Conservation (phyloP, 768 basidiomycete genomes). For the Tephrocybe rancida region DNA sequence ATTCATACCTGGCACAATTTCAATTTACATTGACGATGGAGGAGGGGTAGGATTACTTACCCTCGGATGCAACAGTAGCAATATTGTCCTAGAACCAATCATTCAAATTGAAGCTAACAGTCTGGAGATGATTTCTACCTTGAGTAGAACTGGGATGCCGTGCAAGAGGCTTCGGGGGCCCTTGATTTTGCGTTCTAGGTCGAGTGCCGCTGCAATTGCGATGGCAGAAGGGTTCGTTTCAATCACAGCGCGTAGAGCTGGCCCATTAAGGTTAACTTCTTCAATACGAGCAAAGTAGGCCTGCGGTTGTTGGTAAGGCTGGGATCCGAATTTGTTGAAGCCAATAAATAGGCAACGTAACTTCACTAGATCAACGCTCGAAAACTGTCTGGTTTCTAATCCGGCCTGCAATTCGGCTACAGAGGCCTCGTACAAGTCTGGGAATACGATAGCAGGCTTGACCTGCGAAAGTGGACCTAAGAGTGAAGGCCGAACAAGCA, state of each 20-base stretch:
- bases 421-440: slow-evolving; percentile 65
- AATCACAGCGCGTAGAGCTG: slow-evolving; percentile 57
- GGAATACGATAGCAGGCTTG: slow-evolving; percentile 24
- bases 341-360: slow-evolving; percentile 31
- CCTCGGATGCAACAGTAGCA: slow-evolving; percentile 46
- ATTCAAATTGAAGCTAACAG: too few species aligned
- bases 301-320: slow-evolving; percentile 28
- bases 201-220: slow-evolving; percentile 50
- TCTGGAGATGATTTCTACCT: too few species aligned
- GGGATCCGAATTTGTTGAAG: too few species aligned
- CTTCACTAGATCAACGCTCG: slow-evolving; percentile 65
- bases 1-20: slow-evolving; percentile 37
- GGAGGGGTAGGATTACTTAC: slow-evolving; percentile 18
- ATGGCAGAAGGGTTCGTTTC: slow-evolving; percentile 60
- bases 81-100: slow-evolving; percentile 48
- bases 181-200: slow-evolving; percentile 39
- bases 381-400: slow-evolving; percentile 52
- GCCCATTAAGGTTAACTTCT: slow-evolving; percentile 64
- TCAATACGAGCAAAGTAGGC: slow-evolving; percentile 69
- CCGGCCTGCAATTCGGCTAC: slow-evolving; percentile 58
- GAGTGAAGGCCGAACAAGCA: not conserved
- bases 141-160: slow-evolving; percentile 55
- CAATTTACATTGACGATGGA: not conserved
- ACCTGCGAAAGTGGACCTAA: not conserved
- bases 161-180: slow-evolving; percentile 52